Conservation (phyloP, 768 basidiomycete species). For the Tulasnella sp. region DNA sequence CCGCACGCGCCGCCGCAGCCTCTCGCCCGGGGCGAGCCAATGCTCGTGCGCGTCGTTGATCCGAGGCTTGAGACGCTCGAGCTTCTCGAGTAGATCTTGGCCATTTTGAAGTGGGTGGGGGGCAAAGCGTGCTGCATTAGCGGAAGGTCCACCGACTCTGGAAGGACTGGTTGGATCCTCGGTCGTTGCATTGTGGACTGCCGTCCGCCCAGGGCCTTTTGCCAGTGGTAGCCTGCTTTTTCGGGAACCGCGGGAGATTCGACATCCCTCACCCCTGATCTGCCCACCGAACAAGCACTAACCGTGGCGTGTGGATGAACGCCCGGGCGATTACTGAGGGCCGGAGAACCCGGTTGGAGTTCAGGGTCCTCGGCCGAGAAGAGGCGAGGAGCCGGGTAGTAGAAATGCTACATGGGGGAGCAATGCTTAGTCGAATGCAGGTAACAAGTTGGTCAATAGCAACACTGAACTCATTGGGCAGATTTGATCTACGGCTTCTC, state of each 20-base stretch:
- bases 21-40: constrained; percentile 37
- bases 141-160: background rate
- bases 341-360: no score
- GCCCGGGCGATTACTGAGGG: no score
- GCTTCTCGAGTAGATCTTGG: constrained; percentile 63
- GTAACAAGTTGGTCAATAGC: no score
- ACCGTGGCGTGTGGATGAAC: no score
- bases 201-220: background rate
- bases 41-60: constrained; percentile 20
- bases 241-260: background rate
- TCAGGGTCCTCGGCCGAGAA: no score
- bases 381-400: no score
- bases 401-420: no score
- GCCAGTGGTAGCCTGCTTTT: background rate
- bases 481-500: no score
- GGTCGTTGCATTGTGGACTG: constrained; percentile 13
- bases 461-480: no score
- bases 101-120: constrained; percentile 60
- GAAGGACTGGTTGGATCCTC: constrained; percentile 16
- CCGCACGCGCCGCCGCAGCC: constrained; percentile 34
- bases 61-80: constrained; percentile 59
- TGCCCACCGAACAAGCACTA: no score
- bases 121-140: background rate
- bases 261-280: background rate
- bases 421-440: no score